Conservation (phyloP, 2,329 filamentous ascomycete genomes). For the Rhinocladiella mackenziei region DNA sequence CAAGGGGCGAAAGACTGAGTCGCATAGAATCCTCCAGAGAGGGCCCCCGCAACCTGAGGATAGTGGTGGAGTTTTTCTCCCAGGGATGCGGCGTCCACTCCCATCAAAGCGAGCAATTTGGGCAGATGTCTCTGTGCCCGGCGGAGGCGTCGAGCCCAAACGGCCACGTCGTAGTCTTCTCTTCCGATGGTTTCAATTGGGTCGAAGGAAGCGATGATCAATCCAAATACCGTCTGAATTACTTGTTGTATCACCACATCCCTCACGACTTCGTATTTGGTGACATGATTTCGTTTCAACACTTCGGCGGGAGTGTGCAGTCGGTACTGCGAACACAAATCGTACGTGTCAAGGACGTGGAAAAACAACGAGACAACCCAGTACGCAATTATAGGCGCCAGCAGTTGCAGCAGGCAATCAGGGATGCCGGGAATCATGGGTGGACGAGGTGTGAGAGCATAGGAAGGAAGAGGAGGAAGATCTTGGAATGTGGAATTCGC, state of each 20-base stretch:
- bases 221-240: conserved; percentile 73
- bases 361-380: conserved; percentile 83
- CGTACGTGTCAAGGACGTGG: conserved; percentile 78
- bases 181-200: conserved; percentile 68
- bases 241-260: conserved; percentile 91
- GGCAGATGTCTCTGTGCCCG: conserved; percentile 76
- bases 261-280: conserved; percentile 77
- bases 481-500: conserved; percentile 32
- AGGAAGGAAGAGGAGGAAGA: conserved; percentile 81
- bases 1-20: conserved; percentile 75
- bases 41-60: conserved; percentile 67
- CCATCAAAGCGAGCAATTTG: conserved; percentile 63
- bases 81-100: conserved; percentile 70
- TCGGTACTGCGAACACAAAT: conserved; percentile 85
- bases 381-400: conserved; percentile 78
- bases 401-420: conserved; percentile 72
- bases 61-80: conserved; percentile 70
- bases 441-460: conserved; percentile 65
- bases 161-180: conserved; percentile 79
- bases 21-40: conserved; percentile 74
- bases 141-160: conserved; percentile 82
- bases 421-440: conserved; percentile 73
- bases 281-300: conserved; percentile 77
- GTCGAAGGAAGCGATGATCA: conserved; percentile 67
- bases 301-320: conserved; percentile 94